These are phyloP conservation scores for Cyclanthera cordifolia DNA, from an alignment of 306 rosid genomes.

Conservation along the genomic window DNA sequence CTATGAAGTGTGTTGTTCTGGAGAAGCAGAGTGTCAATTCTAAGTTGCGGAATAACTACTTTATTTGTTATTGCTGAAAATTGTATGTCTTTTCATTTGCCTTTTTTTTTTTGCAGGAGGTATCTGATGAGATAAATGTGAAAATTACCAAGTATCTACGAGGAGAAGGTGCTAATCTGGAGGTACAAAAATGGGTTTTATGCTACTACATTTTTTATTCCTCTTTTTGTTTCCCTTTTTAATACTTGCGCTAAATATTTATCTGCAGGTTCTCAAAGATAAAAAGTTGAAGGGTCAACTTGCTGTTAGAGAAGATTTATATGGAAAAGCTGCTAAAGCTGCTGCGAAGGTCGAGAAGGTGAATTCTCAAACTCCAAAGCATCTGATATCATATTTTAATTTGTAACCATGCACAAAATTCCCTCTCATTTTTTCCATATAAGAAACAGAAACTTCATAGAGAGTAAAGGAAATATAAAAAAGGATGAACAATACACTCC, in stretches of 20 bases:
- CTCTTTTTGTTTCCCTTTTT: not conserved
- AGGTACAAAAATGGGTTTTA: conserved; percentile 28
- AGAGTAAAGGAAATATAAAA: not conserved
- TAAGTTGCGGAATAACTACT: not conserved
- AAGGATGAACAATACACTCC: not conserved
- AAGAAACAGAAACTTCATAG: not conserved
- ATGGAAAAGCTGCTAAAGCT: conserved; percentile 54
- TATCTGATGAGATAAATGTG: conserved; percentile 40
- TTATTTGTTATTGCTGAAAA: not conserved
- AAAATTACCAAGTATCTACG: conserved; percentile 62
- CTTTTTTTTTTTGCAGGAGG: conserved; percentile 28
- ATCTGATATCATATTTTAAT: not conserved
- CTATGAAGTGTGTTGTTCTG: not conserved
- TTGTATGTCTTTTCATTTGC: not conserved
- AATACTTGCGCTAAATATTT: not conserved
- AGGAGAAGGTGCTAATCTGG: conserved; percentile 55
- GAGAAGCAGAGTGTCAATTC: not conserved
- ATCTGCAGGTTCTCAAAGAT: conserved; percentile 49
- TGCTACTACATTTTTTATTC: not conserved
- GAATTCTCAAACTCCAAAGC: not conserved
- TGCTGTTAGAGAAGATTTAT: conserved; percentile 39
- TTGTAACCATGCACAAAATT: not conserved
- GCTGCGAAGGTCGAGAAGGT: conserved; percentile 84
- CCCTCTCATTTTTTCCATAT: not conserved
- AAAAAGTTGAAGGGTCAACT: conserved; percentile 71